These are phyloP conservation scores for Hypoxylon rubiginosum DNA, from an alignment of 2,329 filamentous ascomycete genomes.

Conservation along the genomic window DNA sequence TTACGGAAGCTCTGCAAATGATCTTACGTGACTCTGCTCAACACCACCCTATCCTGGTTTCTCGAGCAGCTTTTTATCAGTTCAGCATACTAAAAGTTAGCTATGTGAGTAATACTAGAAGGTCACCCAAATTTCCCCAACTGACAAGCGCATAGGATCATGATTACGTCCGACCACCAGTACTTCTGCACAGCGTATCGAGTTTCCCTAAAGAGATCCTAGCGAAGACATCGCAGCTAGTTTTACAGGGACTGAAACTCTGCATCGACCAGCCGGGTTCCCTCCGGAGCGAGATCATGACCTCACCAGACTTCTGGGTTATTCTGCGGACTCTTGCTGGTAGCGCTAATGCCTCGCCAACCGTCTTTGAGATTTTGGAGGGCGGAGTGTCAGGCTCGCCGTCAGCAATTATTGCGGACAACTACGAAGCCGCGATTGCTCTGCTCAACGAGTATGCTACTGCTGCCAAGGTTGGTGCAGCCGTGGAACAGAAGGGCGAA, in stretches of 20 bases:
- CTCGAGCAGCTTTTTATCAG: slow-evolving; percentile 88
- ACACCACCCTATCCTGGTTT: slow-evolving; percentile 86
- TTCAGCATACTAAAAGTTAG: slow-evolving; percentile 84
- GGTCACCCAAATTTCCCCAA: not conserved
- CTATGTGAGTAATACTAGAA: slow-evolving; percentile 73
- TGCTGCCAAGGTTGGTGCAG: slow-evolving; percentile 79
- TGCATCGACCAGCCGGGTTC: slow-evolving; percentile 84
- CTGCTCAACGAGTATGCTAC: slow-evolving; percentile 92
- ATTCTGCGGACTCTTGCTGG: slow-evolving; percentile 82
- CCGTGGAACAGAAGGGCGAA: slow-evolving; percentile 77
- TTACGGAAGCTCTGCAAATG: slow-evolving; percentile 84
- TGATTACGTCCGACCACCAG: slow-evolving; percentile 91
- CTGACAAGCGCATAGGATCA: slow-evolving; percentile 72
- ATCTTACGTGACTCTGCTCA: slow-evolving; percentile 83
- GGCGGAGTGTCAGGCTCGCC: slow-evolving; percentile 79
- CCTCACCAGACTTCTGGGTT: slow-evolving; percentile 97
- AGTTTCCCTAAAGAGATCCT: slow-evolving; percentile 84
- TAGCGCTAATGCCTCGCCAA: slow-evolving; percentile 76
- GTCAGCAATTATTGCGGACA: slow-evolving; percentile 90
- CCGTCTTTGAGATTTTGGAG: slow-evolving; percentile 90
- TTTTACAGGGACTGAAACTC: slow-evolving; percentile 82
- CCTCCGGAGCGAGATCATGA: slow-evolving; percentile 91
- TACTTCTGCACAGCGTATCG: slow-evolving; percentile 91
- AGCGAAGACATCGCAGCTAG: slow-evolving; percentile 79
- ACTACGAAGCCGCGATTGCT: slow-evolving; percentile 89